Evolutionary conservation across 2,329 filamentous ascomycete species (phyloP).

Genomic region (Fusarium verticillioides): DNA sequence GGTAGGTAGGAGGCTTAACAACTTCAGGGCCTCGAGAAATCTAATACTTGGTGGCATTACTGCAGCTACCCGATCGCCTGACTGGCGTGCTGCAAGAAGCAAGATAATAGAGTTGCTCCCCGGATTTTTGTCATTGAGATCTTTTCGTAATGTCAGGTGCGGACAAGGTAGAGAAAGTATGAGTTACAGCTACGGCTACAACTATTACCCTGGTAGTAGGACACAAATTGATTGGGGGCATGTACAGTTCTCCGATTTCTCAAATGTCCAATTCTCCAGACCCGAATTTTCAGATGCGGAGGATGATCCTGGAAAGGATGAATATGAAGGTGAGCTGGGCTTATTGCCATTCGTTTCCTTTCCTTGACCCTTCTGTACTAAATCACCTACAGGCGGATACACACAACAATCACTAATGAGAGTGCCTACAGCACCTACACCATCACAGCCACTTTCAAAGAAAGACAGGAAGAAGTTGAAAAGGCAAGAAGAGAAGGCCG

Average conservation of each 20-base stretch:
- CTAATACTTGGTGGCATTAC: conserved; percentile 43
- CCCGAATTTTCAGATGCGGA: conserved; percentile 55
- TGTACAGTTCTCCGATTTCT: conserved; percentile 57
- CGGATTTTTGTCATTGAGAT: conserved; percentile 40
- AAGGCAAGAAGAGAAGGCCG: conserved; percentile 26
- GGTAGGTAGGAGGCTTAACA: conserved; percentile 37
- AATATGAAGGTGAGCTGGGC: conserved; percentile 33
- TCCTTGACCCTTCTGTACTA: neutral
- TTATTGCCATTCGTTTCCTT: neutral
- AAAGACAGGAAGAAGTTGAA: conserved; percentile 38
- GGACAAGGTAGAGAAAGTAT: conserved; percentile 54
- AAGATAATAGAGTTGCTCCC: conserved; percentile 49
- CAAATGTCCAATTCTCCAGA: conserved; percentile 55
- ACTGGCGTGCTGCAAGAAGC: conserved; percentile 49
- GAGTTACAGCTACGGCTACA: conserved; percentile 49
- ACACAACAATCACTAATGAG: conserved; percentile 21
- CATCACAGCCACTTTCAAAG: conserved; percentile 20
- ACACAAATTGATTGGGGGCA: conserved; percentile 52
- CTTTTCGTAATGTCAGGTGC: conserved; percentile 43
- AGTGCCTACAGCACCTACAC: conserved; percentile 9
- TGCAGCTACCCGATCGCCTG: conserved; percentile 51
- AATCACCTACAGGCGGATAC: conserved; percentile 21
- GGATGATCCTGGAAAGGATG: conserved; percentile 37
- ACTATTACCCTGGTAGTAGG: conserved; percentile 54
- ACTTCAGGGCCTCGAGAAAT: conserved; percentile 36